These are phyloP conservation scores for Phytophthora meadii DNA, from an alignment of 352 stramenopile species.

Conservation along the genomic window DNA sequence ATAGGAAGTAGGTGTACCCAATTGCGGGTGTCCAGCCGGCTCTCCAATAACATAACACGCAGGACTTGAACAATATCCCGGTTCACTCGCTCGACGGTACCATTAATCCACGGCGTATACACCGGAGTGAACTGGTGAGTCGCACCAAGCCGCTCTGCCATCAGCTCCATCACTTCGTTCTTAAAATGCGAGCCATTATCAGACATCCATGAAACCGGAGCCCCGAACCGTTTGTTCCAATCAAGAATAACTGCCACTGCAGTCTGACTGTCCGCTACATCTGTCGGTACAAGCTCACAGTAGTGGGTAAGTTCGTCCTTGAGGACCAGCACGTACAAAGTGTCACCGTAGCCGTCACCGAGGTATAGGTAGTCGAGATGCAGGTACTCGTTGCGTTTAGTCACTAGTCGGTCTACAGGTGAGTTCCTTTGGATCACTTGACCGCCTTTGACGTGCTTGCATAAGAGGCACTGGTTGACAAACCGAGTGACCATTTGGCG, in stretches of 20 bases:
- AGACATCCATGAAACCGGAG: background rate
- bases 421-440: no score
- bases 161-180: constrained; percentile 1
- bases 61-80: constrained; percentile 18
- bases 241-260: constrained; percentile 2
- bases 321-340: no score
- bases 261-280: constrained; percentile 4
- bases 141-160: background rate
- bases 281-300: no score
- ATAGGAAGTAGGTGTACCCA: constrained; percentile 18
- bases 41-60: constrained; percentile 8
- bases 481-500: no score
- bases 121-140: background rate
- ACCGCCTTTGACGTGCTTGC: no score
- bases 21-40: constrained; percentile 10
- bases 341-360: no score
- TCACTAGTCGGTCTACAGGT: no score
- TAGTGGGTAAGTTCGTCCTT: no score
- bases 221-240: constrained; percentile 13
- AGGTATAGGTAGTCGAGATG: no score
- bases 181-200: constrained; percentile 18
- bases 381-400: no score
- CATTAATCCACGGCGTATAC: constrained; percentile 5
- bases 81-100: constrained; percentile 7
- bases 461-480: no score